phyloP scores from a whole-genome alignment of 2,329 filamentous ascomycete genomes.

The Phialemonium atrogriseum region DNA sequence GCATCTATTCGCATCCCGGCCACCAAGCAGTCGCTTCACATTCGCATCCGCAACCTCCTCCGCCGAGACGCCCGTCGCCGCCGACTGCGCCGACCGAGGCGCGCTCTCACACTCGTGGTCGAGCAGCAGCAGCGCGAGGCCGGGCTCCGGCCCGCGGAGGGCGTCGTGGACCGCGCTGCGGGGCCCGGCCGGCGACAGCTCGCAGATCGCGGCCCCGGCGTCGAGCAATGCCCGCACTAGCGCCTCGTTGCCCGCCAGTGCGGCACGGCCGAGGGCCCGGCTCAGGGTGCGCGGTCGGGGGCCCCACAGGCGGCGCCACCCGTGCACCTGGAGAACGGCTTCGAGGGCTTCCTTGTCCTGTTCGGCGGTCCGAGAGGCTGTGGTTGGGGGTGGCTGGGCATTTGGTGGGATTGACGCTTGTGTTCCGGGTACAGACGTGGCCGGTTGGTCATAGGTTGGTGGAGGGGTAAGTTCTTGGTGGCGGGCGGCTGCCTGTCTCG shows the following conservation, averaged over 20 bases:
- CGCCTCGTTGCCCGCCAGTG: slow-evolving; percentile 7
- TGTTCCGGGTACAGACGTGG: too few species aligned
- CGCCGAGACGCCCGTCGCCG: neutral
- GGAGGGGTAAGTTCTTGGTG: too few species aligned
- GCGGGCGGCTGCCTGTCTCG: too few species aligned
- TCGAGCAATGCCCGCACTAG: slow-evolving; percentile 11
- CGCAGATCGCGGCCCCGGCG: slow-evolving; percentile 11
- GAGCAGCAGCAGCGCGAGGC: slow-evolving; percentile 6
- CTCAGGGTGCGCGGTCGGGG: slow-evolving; percentile 3
- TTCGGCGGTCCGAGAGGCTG: too few species aligned
- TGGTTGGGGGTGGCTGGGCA: too few species aligned
- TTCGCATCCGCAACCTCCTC: neutral
- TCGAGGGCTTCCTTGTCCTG: too few species aligned
- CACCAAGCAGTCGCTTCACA: slow-evolving; percentile 6
- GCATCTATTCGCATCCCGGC: slow-evolving; percentile 7
- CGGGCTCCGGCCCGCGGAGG: slow-evolving; percentile 7
- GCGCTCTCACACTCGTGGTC: slow-evolving; percentile 4
- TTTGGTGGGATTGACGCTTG: too few species aligned
- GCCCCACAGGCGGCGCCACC: slow-evolving; percentile 7
- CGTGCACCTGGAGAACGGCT: slow-evolving; percentile 3
- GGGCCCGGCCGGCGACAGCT: neutral
- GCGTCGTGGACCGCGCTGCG: slow-evolving; percentile 10
- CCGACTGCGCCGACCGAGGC: neutral
- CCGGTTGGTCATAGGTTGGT: too few species aligned
- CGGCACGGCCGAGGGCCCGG: slow-evolving; percentile 6